A percentile compares a stretch with the other conserved stretches of the same genome.
These are phyloP conservation scores for Adenanthera pavonina DNA, from an alignment of 306 rosid species.

Conservation along the genomic window DNA sequence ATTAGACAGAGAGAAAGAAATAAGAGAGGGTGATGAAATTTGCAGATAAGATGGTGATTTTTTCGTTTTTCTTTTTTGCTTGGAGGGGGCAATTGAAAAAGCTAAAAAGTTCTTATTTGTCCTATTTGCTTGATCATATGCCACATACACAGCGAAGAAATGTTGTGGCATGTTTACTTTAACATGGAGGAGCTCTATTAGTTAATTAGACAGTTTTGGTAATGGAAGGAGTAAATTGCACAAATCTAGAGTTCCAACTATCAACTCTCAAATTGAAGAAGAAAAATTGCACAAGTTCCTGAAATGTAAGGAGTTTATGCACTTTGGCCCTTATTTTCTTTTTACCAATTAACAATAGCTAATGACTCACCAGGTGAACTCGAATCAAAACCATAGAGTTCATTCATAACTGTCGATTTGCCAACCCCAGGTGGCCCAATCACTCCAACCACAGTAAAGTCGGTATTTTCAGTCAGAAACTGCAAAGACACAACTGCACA, in stretches of 20 bases:
- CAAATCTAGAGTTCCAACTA: background rate
- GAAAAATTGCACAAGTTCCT: background rate
- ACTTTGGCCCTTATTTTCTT: background rate
- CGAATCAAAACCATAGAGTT: conserved; percentile 83
- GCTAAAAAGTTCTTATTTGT: background rate
- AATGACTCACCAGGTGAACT: conserved; percentile 70
- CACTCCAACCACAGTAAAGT: conserved; percentile 83
- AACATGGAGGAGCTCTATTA: background rate
- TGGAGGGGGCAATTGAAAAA: no score
- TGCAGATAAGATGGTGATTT: no score
- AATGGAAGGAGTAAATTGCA: background rate
- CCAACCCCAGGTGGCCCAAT: conserved; percentile 92
- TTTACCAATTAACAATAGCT: background rate
- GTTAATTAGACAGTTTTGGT: background rate
- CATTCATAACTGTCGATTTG: conserved; percentile 85
- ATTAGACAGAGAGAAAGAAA: background rate
- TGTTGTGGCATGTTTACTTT: background rate
- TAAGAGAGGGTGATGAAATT: background rate
- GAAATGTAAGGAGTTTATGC: background rate
- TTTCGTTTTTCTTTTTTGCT: no score
- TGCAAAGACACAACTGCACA: conserved; percentile 32
- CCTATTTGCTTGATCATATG: background rate
- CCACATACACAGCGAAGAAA: background rate
- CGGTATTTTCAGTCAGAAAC: conserved; percentile 90
- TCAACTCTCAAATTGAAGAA: background rate